A percentile compares a stretch with the other conserved stretches of the same genome.
These are phyloP conservation scores for Solanum lycopersicoides DNA, from an alignment of 257 asterid genomes.

Conservation along the genomic window DNA sequence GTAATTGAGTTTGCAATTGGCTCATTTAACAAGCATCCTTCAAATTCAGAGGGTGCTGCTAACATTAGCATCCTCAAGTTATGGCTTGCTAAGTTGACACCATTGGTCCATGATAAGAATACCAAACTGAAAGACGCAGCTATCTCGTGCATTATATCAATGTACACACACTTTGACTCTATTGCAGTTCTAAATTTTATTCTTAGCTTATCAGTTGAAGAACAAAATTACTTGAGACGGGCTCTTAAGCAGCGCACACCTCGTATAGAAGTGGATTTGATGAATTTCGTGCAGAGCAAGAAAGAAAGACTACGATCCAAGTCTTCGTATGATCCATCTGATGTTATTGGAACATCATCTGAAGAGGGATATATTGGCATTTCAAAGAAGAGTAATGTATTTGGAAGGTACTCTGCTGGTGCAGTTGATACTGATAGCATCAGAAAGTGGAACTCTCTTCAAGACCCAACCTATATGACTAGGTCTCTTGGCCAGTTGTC, in stretches of 20 bases:
- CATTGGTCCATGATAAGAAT: constrained; percentile 82
- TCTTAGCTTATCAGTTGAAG: constrained; percentile 90
- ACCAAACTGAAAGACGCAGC: constrained; percentile 91
- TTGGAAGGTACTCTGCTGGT: constrained; percentile 92
- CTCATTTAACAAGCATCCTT: constrained; percentile 79
- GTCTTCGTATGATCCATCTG: constrained; percentile 63
- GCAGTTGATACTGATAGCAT: constrained; percentile 82
- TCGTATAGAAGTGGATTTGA: constrained; percentile 95
- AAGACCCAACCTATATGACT: constrained; percentile 19
- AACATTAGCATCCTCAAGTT: constrained; percentile 86
- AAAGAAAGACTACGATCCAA: constrained; percentile 83
- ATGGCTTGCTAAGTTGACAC: constrained; percentile 89
- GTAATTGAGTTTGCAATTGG: constrained; percentile 91
- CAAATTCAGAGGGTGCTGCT: constrained; percentile 71
- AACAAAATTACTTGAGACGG: constrained; percentile 87
- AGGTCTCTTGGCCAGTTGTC: constrained; percentile 25
- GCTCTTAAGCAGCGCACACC: constrained; percentile 96
- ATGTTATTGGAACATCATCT: constrained; percentile 78
- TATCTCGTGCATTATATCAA: constrained; percentile 80
- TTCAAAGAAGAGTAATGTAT: constrained; percentile 55
- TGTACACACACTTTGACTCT: constrained; percentile 82
- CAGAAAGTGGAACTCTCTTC: constrained; percentile 68
- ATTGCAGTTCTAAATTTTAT: constrained; percentile 70
- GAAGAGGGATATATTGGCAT: constrained; percentile 79
- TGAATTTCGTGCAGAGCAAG: constrained; percentile 93